Evolutionary conservation across 2,329 filamentous ascomycete genomes (phyloP), one percentile per base, ranked within the genome.

Genomic region (Phyllosticta paracitricarpa): DNA sequence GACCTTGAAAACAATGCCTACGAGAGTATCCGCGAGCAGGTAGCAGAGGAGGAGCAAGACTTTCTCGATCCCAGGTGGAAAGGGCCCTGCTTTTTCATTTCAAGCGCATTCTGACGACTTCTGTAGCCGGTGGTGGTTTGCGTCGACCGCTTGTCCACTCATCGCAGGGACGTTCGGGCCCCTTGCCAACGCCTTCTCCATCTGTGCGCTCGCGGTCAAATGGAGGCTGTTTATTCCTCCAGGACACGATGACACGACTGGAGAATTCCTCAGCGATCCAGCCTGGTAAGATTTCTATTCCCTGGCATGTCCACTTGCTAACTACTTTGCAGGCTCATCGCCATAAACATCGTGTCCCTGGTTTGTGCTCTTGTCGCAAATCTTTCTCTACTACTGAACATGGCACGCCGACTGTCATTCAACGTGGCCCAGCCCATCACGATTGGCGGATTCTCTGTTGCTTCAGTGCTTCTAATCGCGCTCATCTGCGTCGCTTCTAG

Each of bases 351-450:
- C 1, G 67, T 84, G 28, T 84, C 82, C 1, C 75, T 86, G 3
- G 73, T 73, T 17, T 78, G 77, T 59, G 83, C 83, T 0, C 68
- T 86, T 9, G 68, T 78, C 4, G 80, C 82, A 8, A 86, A 86
- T 62, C 66, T 79, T 14, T 74, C 79, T 2, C 71, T 86, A 6
- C 75, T 85, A 1, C 73, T 85, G 25, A 85, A 84, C 68, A 85
- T 86, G 83, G 80, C 82, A 2, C 76, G 78, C 25, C 75, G 81
- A 12, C 66, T 85, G 9, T 72, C 75, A 0, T 85, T 85, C 67
- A 72, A 74, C 4, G 73, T 84, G 26, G 82, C 82, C 0, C 83
- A 85, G 66, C 80, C 83, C 1, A 81, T 85, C 53, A 84, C 82
- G 0, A 83, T 85, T 35, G 66, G 79, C n/a, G 82, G 82, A n/a